phyloP scores from a whole-genome alignment of 1,284 basidiomycete species.

The Trichosporon asahii region DNA sequence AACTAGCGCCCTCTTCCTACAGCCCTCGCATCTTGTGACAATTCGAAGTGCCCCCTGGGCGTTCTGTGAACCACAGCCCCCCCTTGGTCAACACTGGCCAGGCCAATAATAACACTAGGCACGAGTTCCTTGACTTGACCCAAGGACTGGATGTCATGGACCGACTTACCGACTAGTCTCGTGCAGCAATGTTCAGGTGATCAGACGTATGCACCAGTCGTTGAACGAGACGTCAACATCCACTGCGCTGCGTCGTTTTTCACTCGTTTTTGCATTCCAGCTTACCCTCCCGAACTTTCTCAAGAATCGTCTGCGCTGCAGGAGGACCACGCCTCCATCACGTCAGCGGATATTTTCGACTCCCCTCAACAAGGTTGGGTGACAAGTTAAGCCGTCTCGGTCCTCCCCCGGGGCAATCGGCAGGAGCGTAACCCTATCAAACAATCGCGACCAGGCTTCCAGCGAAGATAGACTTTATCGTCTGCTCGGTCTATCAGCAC shows the following conservation, averaged over 20 bases:
- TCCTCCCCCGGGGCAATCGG: not conserved
- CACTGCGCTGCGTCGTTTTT: no score
- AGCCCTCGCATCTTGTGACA: not conserved
- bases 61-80: no score
- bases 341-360: slow-evolving; percentile 9
- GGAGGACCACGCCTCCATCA: not conserved
- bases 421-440: slow-evolving; percentile 5
- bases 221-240: no score
- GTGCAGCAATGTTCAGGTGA: no score
- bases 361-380: slow-evolving; percentile 4
- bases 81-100: no score
- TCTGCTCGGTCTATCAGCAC: not conserved
- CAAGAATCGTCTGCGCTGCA: not conserved
- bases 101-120: no score
- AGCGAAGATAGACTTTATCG: not conserved
- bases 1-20: not conserved
- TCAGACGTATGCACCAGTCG: no score
- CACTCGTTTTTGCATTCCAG: not conserved
- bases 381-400: slow-evolving; percentile 5
- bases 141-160: no score
- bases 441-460: not conserved
- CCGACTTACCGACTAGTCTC: no score
- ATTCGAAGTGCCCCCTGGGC: not conserved
- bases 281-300: not conserved
- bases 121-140: no score